phyloP scores from a whole-genome alignment of 306 rosid species.

The Quercus cerris region DNA sequence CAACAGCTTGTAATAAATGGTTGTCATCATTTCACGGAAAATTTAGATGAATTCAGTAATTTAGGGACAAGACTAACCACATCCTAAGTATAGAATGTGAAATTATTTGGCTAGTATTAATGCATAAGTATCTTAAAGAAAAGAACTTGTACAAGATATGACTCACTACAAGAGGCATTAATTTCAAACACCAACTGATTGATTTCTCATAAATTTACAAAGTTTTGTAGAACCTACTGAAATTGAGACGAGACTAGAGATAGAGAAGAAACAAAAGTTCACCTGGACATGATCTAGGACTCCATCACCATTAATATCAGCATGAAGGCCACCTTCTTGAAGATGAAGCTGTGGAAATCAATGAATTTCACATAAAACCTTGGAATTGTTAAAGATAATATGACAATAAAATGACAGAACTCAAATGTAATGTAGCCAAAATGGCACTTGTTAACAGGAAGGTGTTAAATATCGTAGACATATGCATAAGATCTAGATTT shows the following conservation, averaged over 20 bases:
- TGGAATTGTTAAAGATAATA: background rate
- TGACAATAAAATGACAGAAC: constrained; percentile 6
- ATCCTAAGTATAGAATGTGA: background rate
- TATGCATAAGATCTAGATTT: background rate
- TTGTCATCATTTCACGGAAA: background rate
- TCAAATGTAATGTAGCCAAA: constrained; percentile 6
- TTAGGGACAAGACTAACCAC: background rate
- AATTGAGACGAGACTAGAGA: background rate
- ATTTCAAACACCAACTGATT: background rate
- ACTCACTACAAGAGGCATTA: background rate
- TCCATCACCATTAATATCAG: constrained; percentile 97
- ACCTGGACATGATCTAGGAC: constrained; percentile 99
- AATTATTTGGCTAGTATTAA: background rate
- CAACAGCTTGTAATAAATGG: background rate
- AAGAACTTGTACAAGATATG: background rate
- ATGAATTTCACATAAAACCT: constrained; percentile 23
- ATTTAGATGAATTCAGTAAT: background rate
- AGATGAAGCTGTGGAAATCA: constrained; percentile 79
- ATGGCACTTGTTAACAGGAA: background rate
- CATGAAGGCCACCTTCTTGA: constrained; percentile 98
- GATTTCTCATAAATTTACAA: background rate
- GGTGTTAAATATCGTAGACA: constrained; percentile 3
- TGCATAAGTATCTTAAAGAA: background rate
- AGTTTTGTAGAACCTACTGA: background rate
- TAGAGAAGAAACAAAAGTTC: constrained; percentile 17